These are phyloP conservation scores for Galerina sulciceps DNA, from an alignment of 768 basidiomycete species.

Conservation along the genomic window DNA sequence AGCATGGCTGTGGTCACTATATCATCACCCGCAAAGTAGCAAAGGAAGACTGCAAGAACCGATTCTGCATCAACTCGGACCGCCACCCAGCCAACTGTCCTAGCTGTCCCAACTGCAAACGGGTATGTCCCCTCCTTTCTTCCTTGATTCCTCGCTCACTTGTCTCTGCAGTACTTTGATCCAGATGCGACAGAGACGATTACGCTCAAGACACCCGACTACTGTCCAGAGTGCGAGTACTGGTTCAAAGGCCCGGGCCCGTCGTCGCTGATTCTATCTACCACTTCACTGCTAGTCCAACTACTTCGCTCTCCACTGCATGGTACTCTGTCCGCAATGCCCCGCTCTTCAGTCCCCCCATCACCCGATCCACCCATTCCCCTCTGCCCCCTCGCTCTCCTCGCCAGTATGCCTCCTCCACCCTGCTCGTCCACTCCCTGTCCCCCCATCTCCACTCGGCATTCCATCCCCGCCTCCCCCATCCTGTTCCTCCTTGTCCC, in stretches of 20 bases:
- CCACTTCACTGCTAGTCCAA: constrained; percentile 80
- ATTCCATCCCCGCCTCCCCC: constrained; percentile 55
- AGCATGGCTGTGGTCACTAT: constrained; percentile 83
- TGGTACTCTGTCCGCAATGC: constrained; percentile 80
- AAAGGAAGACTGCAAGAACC: constrained; percentile 60
- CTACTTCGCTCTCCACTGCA: constrained; percentile 84
- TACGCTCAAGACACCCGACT: constrained; percentile 51
- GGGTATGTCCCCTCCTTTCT: constrained; percentile 35
- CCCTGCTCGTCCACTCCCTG: constrained; percentile 79
- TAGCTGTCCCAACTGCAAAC: constrained; percentile 46
- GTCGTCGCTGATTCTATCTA: constrained; percentile 39
- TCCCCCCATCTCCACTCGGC: constrained; percentile 77
- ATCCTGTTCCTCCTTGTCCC: constrained; percentile 67
- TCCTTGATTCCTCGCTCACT: constrained; percentile 9
- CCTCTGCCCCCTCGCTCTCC: constrained; percentile 13
- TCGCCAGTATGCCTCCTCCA: constrained; percentile 86
- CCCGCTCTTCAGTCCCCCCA: constrained; percentile 22
- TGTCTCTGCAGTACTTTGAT: constrained; percentile 64
- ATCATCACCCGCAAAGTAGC: constrained; percentile 54
- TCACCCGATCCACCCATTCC: constrained; percentile 29
- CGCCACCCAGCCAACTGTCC: constrained; percentile 38
- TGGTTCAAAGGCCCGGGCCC: constrained; percentile 57
- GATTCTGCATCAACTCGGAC: constrained; percentile 42
- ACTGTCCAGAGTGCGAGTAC: constrained; percentile 61
- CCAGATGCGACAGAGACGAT: constrained; percentile 72